Evolutionary conservation across 2,329 filamentous ascomycete species (phyloP), one percentile per base, ranked within the genome.

Genomic region (Penicillium sp.): DNA sequence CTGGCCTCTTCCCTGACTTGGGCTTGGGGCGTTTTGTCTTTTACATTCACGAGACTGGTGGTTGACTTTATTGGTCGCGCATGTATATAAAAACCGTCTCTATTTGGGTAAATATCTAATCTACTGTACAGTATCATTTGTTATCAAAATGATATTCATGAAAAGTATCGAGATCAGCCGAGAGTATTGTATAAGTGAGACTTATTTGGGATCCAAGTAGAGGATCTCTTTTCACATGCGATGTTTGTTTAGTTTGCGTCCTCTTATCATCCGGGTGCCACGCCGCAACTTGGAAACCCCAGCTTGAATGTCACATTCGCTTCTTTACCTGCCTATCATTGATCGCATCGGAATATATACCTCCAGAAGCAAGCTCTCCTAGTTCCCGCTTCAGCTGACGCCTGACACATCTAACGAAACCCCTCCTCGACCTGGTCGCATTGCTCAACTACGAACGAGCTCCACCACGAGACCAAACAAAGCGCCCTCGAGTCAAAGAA

Each of bases 161-260:
- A 17, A 50, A 40, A 21, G 27, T 37, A 43, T 35, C 27, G 4
- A 50, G 12, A 29, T 38, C 29, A 37, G n/a, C 29, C n/a, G 29
- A 35, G 25, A 50, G 17, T 25, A 8, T 29, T 19, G 17, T 19
- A 21, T 3, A 31, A 9, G n/a, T 37, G 35, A 37, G 9, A n/a
- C 21, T 47, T 9, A 17, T 23, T n/a, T n/a, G n/a, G 29, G 10
- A 23, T 23, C 2, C 5, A 23, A 19, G 10, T 21, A 46, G n/a
- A 19, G 17, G 7, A 29, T 19, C 25, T 15, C 23, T 43, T 47
- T 43, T 47, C 40, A 27, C 33, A 46, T 19, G 31, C 13, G 1
- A 17, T 54, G 64, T 66, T 66, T 66, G 64, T 57, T 54, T 62
- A 19, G 54, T 66, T 66, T 66, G 64, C 64, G 64, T 40, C 2